Evolutionary conservation across 2,329 filamentous ascomycete species (phyloP).

Genomic region (Ophiocordyceps sinensis): DNA sequence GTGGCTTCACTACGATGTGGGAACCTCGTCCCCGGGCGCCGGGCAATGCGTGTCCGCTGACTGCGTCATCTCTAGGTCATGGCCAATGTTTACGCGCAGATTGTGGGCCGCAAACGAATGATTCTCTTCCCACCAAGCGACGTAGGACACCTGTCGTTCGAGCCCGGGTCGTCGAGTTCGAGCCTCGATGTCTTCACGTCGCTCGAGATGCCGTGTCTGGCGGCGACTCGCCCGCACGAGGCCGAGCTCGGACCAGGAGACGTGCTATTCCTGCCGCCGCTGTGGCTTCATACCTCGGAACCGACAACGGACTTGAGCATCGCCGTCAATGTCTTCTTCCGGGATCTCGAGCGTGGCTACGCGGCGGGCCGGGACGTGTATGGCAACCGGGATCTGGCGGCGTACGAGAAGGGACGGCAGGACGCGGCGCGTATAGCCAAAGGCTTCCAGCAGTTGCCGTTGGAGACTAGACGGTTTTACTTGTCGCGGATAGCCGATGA

Average conservation of each 20-base stretch:
- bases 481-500: conserved; percentile 57
- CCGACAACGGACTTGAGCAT: conserved; percentile 48
- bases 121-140: conserved; percentile 69
- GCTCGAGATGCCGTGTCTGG: conserved; percentile 23
- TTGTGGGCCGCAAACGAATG: conserved; percentile 58
- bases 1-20: conserved; percentile 81
- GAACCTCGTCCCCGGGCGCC: conserved; percentile 5
- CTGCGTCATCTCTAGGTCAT: conserved; percentile 44
- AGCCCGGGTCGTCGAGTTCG: conserved; percentile 67
- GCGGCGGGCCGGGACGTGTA: conserved; percentile 70
- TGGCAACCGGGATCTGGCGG: conserved; percentile 71
- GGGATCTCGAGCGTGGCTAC: conserved; percentile 52
- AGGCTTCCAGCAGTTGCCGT: conserved; percentile 49
- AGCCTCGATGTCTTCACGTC: conserved; percentile 54
- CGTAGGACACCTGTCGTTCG: conserved; percentile 53
- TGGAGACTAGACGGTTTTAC: conserved; percentile 60
- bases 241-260: conserved; percentile 56
- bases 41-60: not conserved
- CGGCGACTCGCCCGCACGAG: conserved; percentile 48
- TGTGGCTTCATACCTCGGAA: conserved; percentile 70
- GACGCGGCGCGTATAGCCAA: conserved; percentile 54
- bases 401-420: conserved; percentile 67
- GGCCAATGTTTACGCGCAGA: conserved; percentile 74
- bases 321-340: conserved; percentile 85
- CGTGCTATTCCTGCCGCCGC: conserved; percentile 63